Base-by-base conservation (phyloP, 2,329 filamentous ascomycete species). In the Blastomyces gilchristii region DNA sequence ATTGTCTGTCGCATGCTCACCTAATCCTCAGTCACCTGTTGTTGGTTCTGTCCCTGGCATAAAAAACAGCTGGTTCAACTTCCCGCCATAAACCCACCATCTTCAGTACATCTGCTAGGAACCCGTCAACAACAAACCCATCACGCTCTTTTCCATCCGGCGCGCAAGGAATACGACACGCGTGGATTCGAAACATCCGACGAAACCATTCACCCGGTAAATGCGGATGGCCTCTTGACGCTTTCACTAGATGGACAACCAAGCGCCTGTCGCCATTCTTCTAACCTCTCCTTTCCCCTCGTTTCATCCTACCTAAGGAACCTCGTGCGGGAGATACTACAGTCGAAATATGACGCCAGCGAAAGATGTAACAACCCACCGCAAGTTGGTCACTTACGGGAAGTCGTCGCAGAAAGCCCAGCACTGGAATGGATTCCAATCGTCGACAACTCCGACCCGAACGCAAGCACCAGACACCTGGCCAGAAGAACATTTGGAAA, bases 351-450 rank as follows among this genome's bases (percentile, higher is more conserved):
- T 63, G 58, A 45, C 58, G 8, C 28, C 65, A 14, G 50, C 53
- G 28, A 61, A 62, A 31, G 58, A 47, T 47, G 50, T 56, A 28
- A 63, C 66, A 14, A 58, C 66, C 16, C 41, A 60, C 53, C 65
- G 65, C 43, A 65, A 63, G 34, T 25, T 68, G 58, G 63, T 63
- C 60, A 68, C 66, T 5, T 68, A 68, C 37, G 65, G 65, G 25
- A 66, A 63, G 25, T 59, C 62, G 5, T 63, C 65, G 31, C 65
- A 64, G 18, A 62, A n/a, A 7, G n/a, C 49, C 14, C 31, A 39
- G 25, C 60, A 60, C 53, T 59, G 43, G 18, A 59, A 47, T n/a
- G 61, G 47, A 37, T 43, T 54, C n/a, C 47, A 43, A 50, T 41
- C 22, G 45, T 50, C 61, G 3, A 39, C 60, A 28, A 57, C 31